phyloP scores from a whole-genome alignment of 306 rosid species.

The Astragalus glycyphyllos region DNA sequence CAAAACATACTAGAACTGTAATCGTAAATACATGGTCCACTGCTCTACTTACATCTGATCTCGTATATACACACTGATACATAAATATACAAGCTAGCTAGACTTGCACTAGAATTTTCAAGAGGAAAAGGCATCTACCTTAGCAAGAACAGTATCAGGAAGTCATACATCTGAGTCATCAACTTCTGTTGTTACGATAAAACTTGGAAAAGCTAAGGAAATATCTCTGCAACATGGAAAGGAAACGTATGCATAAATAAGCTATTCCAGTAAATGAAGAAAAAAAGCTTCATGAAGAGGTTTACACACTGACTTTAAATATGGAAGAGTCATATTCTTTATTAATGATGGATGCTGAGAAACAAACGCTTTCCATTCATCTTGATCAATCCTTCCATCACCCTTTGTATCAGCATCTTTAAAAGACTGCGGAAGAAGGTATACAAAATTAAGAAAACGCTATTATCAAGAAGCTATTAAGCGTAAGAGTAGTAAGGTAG shows the following conservation, averaged over 20 bases:
- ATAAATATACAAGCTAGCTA: constrained; percentile 7
- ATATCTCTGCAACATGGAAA: constrained; percentile 67
- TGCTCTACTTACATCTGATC: constrained; percentile 6
- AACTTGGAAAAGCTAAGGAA: constrained; percentile 85
- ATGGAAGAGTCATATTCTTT: constrained; percentile 91
- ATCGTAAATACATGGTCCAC: constrained; percentile 12
- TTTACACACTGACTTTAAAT: constrained; percentile 69
- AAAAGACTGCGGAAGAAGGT: constrained; percentile 62
- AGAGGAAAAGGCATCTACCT: no score
- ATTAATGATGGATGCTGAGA: constrained; percentile 73
- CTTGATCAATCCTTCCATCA: constrained; percentile 88
- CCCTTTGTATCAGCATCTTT: constrained; percentile 76
- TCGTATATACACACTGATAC: background rate
- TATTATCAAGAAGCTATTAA: constrained; percentile 21
- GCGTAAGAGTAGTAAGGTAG: background rate
- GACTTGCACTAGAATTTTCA: constrained; percentile 5
- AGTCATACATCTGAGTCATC: constrained; percentile 63
- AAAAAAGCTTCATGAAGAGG: constrained; percentile 20
- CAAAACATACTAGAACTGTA: background rate
- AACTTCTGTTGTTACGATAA: constrained; percentile 58
- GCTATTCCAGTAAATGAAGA: background rate
- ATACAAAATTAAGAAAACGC: constrained; percentile 18
- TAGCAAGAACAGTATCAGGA: no score
- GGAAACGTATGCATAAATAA: constrained; percentile 18
- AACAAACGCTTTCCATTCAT: constrained; percentile 92